A percentile compares a stretch with the other conserved stretches of the same genome.
phyloP scores from a whole-genome alignment of 306 rosid species.

The Dalbergia oliveri region DNA sequence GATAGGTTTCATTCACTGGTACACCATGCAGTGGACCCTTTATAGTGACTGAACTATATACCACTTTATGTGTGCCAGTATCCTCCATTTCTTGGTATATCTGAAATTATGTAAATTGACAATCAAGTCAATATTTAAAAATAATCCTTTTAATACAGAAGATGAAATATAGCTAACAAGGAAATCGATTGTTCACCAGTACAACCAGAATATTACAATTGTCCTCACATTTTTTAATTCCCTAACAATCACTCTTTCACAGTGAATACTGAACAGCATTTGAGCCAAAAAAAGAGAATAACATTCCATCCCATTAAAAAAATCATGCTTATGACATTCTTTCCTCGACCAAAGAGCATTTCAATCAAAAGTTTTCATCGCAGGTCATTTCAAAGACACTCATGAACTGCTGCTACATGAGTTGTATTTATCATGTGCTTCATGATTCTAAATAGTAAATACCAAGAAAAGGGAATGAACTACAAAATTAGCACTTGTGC shows the following conservation, averaged over 20 bases:
- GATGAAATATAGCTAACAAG: slow-evolving; percentile 15
- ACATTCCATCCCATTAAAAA: neutral
- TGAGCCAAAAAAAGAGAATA: slow-evolving; percentile 14
- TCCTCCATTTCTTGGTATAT: slow-evolving; percentile 86
- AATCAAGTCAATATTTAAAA: slow-evolving; percentile 41
- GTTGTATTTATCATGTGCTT: slow-evolving; percentile 30
- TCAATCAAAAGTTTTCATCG: slow-evolving; percentile 2
- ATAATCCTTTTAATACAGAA: slow-evolving; percentile 30
- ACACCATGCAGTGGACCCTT: slow-evolving; percentile 76
- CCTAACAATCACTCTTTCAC: neutral
- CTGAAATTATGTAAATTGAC: slow-evolving; percentile 58
- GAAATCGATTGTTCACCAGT: slow-evolving; percentile 17
- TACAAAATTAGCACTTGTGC: neutral
- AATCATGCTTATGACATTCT: neutral
- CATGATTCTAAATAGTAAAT: neutral
- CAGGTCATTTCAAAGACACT: slow-evolving; percentile 19
- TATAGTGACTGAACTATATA: slow-evolving; percentile 68
- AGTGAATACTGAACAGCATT: slow-evolving; percentile 9
- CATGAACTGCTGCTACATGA: slow-evolving; percentile 18
- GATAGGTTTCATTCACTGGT: slow-evolving; percentile 81
- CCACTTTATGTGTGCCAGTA: slow-evolving; percentile 60
- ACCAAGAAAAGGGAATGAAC: slow-evolving; percentile 3
- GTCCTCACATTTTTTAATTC: neutral
- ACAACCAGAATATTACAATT: slow-evolving; percentile 17
- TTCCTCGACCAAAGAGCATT: slow-evolving; percentile 15